phyloP scores from a whole-genome alignment of 257 asterid genomes.

The Penstemon davidsonii region DNA sequence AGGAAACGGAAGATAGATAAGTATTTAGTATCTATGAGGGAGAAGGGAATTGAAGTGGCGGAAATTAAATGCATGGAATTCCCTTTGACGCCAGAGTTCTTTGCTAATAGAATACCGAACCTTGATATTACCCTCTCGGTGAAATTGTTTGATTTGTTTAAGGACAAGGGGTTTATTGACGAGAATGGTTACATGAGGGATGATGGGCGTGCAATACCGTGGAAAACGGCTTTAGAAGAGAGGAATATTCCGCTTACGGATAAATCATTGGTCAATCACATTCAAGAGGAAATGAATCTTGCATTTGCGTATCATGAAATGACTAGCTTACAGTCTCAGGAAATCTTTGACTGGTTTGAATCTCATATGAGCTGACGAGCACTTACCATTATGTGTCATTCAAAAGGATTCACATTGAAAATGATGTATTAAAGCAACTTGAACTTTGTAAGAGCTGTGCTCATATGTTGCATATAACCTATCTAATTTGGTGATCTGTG shows the following conservation, averaged over 20 bases:
- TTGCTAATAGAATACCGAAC: slow-evolving; percentile 69
- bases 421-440: neutral
- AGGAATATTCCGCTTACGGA: slow-evolving; percentile 53
- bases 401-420: neutral
- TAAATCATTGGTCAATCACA: slow-evolving; percentile 58
- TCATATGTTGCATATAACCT: slow-evolving; percentile 2
- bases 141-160: slow-evolving; percentile 49
- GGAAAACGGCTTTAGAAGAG: slow-evolving; percentile 69
- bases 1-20: slow-evolving; percentile 59
- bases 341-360: slow-evolving; percentile 82
- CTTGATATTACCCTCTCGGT: slow-evolving; percentile 48
- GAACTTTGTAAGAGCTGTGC: slow-evolving; percentile 5
- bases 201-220: slow-evolving; percentile 77
- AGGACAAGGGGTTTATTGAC: slow-evolving; percentile 67
- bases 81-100: slow-evolving; percentile 61
- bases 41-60: slow-evolving; percentile 62
- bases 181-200: slow-evolving; percentile 78
- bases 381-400: neutral
- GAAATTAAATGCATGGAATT: slow-evolving; percentile 77
- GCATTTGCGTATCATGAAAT: slow-evolving; percentile 96
- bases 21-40: slow-evolving; percentile 52
- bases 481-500: slow-evolving; percentile 17
- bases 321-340: slow-evolving; percentile 79
- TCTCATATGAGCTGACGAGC: slow-evolving; percentile 57
- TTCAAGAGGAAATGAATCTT: slow-evolving; percentile 97